A percentile compares a stretch with the other conserved stretches of the same genome.
phyloP scores from a whole-genome alignment of 116 monocot genomes.

The Posidonia oceanica region DNA sequence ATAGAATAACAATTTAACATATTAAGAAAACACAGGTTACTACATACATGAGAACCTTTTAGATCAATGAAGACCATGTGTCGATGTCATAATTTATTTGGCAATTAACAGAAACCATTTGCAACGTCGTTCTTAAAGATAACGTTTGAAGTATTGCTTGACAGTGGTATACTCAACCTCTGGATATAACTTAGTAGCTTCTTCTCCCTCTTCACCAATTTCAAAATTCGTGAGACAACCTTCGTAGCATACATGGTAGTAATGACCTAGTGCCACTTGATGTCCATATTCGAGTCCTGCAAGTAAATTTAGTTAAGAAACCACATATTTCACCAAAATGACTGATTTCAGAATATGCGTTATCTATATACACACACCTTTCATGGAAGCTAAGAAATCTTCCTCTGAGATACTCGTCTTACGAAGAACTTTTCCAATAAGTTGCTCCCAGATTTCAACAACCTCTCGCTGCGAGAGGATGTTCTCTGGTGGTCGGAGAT shows the following conservation, averaged over 20 bases:
- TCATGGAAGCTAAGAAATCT: constrained; percentile 31
- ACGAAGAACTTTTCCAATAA: constrained; percentile 37
- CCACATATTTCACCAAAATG: not conserved
- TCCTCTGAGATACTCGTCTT: constrained; percentile 35
- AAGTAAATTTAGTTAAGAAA: not conserved
- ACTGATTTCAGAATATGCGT: too few species aligned
- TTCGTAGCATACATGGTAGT: constrained; percentile 40
- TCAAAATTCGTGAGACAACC: constrained; percentile 57
- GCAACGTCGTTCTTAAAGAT: constrained; percentile 6
- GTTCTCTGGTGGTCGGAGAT: constrained; percentile 53
- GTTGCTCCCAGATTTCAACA: constrained; percentile 45
- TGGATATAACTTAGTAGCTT: constrained; percentile 46
- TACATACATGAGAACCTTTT: too few species aligned
- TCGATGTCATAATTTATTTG: too few species aligned
- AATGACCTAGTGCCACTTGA: constrained; percentile 46
- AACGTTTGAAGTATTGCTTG: constrained; percentile 44
- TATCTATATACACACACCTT: constrained; percentile 24
- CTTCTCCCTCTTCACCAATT: constrained; percentile 28
- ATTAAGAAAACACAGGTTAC: too few species aligned
- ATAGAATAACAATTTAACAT: too few species aligned
- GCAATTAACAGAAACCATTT: too few species aligned
- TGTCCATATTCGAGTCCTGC: constrained; percentile 29
- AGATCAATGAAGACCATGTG: too few species aligned
- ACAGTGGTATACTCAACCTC: constrained; percentile 39
- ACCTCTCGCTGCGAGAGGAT: constrained; percentile 51